Evolutionary conservation across 2,329 filamentous ascomycete genomes (phyloP).

Genomic region (Penicillium brasilianum): DNA sequence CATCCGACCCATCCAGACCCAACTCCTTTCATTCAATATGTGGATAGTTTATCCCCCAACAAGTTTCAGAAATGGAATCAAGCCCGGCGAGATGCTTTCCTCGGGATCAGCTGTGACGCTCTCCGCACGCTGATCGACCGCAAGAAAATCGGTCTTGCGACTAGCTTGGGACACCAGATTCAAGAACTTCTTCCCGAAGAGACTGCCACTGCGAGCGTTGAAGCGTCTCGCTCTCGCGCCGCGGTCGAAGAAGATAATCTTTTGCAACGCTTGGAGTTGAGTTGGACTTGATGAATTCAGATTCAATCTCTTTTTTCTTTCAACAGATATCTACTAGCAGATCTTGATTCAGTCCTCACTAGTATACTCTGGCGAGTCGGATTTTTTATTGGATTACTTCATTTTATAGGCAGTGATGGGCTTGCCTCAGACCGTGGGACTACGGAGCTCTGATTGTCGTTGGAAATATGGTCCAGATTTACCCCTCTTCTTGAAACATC

Average conservation of each 20-base stretch:
- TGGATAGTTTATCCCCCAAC: slow-evolving; percentile 29
- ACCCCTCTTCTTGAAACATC: neutral
- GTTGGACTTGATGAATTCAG: slow-evolving; percentile 12
- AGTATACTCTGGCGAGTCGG: neutral
- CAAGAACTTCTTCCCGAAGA: slow-evolving; percentile 39
- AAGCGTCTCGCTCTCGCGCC: slow-evolving; percentile 20
- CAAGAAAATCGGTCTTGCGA: slow-evolving; percentile 36
- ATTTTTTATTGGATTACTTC: neutral
- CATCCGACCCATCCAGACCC: slow-evolving; percentile 45
- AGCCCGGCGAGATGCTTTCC: slow-evolving; percentile 34
- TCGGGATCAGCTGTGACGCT: slow-evolving; percentile 44
- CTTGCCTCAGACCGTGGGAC: neutral
- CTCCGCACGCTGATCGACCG: slow-evolving; percentile 45
- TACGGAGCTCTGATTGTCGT: too few relatives aligned
- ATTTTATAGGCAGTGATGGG: neutral
- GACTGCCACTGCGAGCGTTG: slow-evolving; percentile 15
- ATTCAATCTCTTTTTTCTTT: neutral
- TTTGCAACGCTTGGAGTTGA: slow-evolving; percentile 30
- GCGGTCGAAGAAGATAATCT: slow-evolving; percentile 33
- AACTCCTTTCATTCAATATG: slow-evolving; percentile 37
- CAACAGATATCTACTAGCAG: neutral
- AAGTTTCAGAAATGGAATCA: slow-evolving; percentile 28
- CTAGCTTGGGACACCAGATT: slow-evolving; percentile 37
- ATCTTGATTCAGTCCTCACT: neutral
- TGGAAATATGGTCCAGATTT: neutral